Percentiles rank a stretch among this genome's conserved stretches.
phyloP scores from a whole-genome alignment of 2,329 filamentous ascomycete genomes.

The Cadophora sp. region DNA sequence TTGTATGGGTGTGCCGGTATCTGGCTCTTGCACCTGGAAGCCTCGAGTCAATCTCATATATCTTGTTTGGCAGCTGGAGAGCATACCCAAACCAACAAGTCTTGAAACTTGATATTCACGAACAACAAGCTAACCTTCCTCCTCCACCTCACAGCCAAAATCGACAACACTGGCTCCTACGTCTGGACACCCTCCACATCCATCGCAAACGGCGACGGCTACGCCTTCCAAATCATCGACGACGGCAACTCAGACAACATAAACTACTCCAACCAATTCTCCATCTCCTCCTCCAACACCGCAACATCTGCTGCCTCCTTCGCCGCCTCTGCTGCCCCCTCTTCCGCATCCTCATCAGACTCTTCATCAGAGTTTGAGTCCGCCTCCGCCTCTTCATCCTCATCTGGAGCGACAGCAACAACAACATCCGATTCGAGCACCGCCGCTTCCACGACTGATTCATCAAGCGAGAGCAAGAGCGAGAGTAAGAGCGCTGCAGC shows the following conservation, averaged over 20 bases:
- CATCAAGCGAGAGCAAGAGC: background rate
- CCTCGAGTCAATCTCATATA: background rate
- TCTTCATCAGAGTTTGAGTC: no score
- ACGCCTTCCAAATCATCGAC: constrained; percentile 40
- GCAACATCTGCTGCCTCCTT: background rate
- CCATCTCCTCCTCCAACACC: constrained; percentile 36
- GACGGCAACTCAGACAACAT: constrained; percentile 32
- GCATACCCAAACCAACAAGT: no score
- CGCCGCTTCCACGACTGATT: background rate
- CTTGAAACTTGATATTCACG: no score
- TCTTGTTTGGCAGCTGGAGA: no score
- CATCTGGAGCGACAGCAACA: no score
- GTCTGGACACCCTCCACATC: constrained; percentile 34
- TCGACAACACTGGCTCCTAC: constrained; percentile 36
- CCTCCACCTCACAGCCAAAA: constrained; percentile 23
- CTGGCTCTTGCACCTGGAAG: background rate
- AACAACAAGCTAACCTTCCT: background rate
- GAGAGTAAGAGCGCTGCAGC: no score
- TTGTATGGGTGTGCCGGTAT: background rate
- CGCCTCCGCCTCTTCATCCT: no score
- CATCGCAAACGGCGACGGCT: constrained; percentile 29
- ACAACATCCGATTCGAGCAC: background rate
- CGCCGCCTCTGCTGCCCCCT: constrained; percentile 5
- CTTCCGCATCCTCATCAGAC: background rate
- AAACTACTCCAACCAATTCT: constrained; percentile 41